These are phyloP conservation scores for Podospora tetraspora DNA, from an alignment of 495 filamentous ascomycete species.

Conservation along the genomic window DNA sequence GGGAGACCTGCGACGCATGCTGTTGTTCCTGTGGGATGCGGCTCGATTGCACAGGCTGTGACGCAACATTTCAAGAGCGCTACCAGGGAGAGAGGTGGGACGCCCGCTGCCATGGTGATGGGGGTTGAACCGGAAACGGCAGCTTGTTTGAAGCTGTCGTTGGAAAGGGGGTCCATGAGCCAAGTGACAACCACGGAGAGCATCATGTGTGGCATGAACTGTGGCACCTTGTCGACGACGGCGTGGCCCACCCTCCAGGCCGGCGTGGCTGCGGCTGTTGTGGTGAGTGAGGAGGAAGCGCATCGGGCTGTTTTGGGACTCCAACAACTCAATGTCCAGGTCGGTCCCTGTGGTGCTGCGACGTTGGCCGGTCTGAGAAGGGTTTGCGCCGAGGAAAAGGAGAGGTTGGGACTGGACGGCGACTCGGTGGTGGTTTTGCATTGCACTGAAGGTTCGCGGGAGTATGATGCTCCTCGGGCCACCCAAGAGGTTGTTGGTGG, in stretches of 20 bases:
- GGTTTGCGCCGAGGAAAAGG: slow-evolving; percentile 29
- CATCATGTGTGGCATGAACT: slow-evolving; percentile 66
- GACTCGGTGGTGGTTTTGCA: slow-evolving; percentile 49
- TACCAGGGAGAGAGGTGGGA: slow-evolving; percentile 13
- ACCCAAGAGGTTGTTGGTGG: background rate
- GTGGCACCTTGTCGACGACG: slow-evolving; percentile 57
- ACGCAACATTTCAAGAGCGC: slow-evolving; percentile 51
- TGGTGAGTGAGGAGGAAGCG: slow-evolving; percentile 51
- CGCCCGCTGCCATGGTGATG: slow-evolving; percentile 32
- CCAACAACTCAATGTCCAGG: slow-evolving; percentile 37
- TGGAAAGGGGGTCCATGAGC: slow-evolving; percentile 41
- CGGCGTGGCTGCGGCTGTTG: slow-evolving; percentile 54
- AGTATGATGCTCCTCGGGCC: slow-evolving; percentile 15
- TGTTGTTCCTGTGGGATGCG: slow-evolving; percentile 60
- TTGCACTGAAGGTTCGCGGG: slow-evolving; percentile 31
- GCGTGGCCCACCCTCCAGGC: slow-evolving; percentile 55
- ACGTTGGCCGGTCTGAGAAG: slow-evolving; percentile 52
- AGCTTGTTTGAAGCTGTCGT: slow-evolving; percentile 50
- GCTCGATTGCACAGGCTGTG: slow-evolving; percentile 59
- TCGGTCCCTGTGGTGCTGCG: slow-evolving; percentile 62
- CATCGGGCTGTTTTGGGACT: slow-evolving; percentile 51
- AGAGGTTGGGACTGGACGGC: slow-evolving; percentile 29
- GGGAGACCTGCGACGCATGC: slow-evolving; percentile 35
- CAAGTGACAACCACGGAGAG: slow-evolving; percentile 46
- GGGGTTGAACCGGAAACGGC: slow-evolving; percentile 62